Evolutionary conservation across 176 grass and related monocot genomes (phyloP), one percentile per base, ranked within the genome.

Genomic region (Alloteropsis semialata): DNA sequence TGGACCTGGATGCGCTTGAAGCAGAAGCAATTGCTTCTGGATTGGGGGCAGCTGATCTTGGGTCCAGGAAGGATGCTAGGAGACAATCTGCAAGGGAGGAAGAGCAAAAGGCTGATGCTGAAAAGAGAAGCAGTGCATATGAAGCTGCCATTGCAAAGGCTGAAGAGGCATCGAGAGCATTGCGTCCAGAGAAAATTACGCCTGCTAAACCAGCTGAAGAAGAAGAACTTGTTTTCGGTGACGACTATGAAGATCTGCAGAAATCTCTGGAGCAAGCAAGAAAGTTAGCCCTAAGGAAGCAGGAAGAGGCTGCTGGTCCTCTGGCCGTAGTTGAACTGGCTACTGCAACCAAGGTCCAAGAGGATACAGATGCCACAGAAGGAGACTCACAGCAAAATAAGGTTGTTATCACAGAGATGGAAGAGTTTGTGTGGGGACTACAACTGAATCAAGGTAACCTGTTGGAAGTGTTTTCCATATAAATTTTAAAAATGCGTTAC

Each of bases 171-270:
- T 84, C 92, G 43, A 91, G 83, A 88, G 84, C 90, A 82, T 76
- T 95, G 88, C 88, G 88, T 33, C 74, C 80, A 45, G 92, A 90
- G 64, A 92, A 95, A 79, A 82, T 51, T 62, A 75, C 55, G 59
- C 76, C 27, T 16, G 29, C 79, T 56, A 90, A 77, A 78, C 53
- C 73, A 17, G 39, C 56, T 43, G 82, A 88, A 79, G 92, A 86
- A 25, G 83, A 88, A 73, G 65, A 87, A 27, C 75, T 93, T 32
- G 91, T 98, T 72, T 93, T 95, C 80, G 92, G 96, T 87, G 96
- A 93, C 2, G 96, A 99, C 81, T 99, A 92, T 14, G 92, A 99
- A 72, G 93, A 96, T 88, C 76, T 98, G n/a, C 92, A 93, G 57
- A 90, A 73, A 80, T 95, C 91, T 78, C 82, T 98, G 48, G 91